Percentiles rank a stretch among this genome's conserved stretches.
These are phyloP conservation scores for Asterophora parasitica DNA, from an alignment of 768 basidiomycete genomes.

Conservation along the genomic window DNA sequence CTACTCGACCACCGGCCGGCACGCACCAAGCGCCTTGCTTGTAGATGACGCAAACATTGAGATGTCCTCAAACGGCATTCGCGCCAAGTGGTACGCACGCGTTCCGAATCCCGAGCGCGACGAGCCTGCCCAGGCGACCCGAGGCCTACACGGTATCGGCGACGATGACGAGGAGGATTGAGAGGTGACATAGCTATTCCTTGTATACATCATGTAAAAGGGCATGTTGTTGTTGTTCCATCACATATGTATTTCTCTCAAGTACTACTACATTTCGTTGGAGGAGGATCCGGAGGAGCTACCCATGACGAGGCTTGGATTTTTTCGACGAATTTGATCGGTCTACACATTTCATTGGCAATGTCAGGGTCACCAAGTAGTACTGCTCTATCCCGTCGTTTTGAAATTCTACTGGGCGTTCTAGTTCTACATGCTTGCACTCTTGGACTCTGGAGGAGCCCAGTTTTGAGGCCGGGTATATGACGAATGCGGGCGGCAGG, in stretches of 20 bases:
- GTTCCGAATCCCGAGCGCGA: constrained; percentile 40
- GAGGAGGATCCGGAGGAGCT: too few relatives aligned
- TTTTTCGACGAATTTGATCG: too few relatives aligned
- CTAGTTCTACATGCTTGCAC: too few relatives aligned
- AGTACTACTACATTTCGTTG: too few relatives aligned
- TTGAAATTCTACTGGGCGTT: too few relatives aligned
- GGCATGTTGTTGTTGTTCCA: constrained; percentile 2
- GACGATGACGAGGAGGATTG: constrained; percentile 29
- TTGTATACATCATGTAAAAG: constrained; percentile 1
- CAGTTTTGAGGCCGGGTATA: too few relatives aligned
- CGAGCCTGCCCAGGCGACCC: neutral
- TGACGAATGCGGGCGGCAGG: neutral
- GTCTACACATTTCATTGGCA: too few relatives aligned
- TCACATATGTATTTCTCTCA: neutral
- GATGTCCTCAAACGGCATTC: constrained; percentile 12
- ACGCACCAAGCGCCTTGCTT: constrained; percentile 29
- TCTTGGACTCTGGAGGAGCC: too few relatives aligned
- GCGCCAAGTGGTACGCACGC: constrained; percentile 61
- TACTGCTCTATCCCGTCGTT: too few relatives aligned
- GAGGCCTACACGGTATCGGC: constrained; percentile 24
- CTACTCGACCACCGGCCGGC: constrained; percentile 58
- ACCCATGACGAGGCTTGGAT: too few relatives aligned
- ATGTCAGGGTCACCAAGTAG: too few relatives aligned
- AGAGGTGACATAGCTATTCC: neutral
- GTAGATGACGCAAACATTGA: constrained; percentile 11